Percentiles rank a stretch among this genome's conserved stretches.
Evolutionary conservation across 179 eudicot species (phyloP).

Genomic region (Patellifolia procumbens): DNA sequence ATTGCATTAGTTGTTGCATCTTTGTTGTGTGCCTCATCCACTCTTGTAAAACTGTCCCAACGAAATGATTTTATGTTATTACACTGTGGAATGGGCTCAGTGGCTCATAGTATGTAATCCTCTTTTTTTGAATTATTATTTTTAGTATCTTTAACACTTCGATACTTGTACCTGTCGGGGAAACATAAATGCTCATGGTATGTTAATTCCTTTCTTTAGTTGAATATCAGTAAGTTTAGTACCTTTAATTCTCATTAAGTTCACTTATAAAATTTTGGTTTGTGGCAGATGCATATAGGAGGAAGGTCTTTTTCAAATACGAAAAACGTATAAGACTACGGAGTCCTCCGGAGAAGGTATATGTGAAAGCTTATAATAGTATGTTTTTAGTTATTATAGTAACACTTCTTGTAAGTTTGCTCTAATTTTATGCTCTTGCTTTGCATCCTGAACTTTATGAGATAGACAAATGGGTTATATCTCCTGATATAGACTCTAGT

Average conservation of each 20-base stretch:
- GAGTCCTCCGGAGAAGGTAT: slow-evolving; percentile 98
- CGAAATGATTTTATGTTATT: no score
- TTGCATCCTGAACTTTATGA: not conserved
- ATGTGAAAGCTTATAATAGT: slow-evolving; percentile 1
- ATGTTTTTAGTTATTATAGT: not conserved
- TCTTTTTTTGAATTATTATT: not conserved
- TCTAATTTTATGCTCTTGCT: not conserved
- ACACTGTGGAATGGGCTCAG: not conserved
- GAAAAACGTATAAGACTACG: slow-evolving; percentile 77
- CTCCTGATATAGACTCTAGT: slow-evolving; percentile 11
- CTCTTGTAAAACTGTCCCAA: not conserved
- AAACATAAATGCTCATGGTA: not conserved
- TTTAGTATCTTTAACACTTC: no score
- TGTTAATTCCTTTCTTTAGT: not conserved
- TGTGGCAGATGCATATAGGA: slow-evolving; percentile 69
- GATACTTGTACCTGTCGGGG: not conserved
- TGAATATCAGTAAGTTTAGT: not conserved
- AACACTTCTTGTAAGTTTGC: not conserved
- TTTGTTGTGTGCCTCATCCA: not conserved
- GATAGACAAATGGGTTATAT: slow-evolving; percentile 5
- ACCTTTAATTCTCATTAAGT: not conserved
- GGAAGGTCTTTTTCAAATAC: slow-evolving; percentile 84
- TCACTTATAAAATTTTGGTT: not conserved
- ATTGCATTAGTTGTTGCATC: not conserved
- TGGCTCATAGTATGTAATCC: no score